These are phyloP conservation scores for Prunella vulgaris DNA, from an alignment of 257 asterid genomes.

Conservation along the genomic window DNA sequence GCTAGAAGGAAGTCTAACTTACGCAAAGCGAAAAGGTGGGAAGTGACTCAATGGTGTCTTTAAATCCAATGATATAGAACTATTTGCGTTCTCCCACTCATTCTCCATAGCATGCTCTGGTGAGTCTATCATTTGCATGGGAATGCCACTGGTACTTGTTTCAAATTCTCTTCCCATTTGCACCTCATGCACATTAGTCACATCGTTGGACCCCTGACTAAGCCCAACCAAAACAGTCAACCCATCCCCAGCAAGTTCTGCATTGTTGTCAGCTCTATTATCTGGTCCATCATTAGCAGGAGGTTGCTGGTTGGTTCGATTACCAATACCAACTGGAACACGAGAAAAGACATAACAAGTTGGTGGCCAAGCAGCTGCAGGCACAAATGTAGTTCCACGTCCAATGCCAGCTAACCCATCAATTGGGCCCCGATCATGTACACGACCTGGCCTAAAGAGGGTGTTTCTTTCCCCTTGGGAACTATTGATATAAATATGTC, in stretches of 20 bases:
- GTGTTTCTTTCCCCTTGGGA: conserved; percentile 84
- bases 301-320: conserved; percentile 65
- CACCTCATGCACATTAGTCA: conserved; percentile 47
- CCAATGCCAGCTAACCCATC: conserved; percentile 98
- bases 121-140: conserved; percentile 64
- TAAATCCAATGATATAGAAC: conserved; percentile 79
- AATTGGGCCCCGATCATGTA: conserved; percentile 72
- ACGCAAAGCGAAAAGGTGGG: conserved; percentile 97
- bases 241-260: conserved; percentile 85
- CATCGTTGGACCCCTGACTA: conserved; percentile 64
- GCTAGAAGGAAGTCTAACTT: conserved; percentile 38
- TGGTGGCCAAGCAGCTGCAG: conserved; percentile 88
- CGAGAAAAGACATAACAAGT: conserved; percentile 98
- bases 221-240: conserved; percentile 96
- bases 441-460: conserved; percentile 74
- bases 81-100: conserved; percentile 71
- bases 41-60: conserved; percentile 92
- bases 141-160: conserved; percentile 48
- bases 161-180: conserved; percentile 57
- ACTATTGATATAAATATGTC: conserved; percentile 61
- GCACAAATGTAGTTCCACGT: conserved; percentile 77
- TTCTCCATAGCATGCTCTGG: conserved; percentile 51
- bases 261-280: conserved; percentile 62
- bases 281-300: conserved; percentile 75
- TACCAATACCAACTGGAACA: conserved; percentile 91